Conservation (phyloP, 768 basidiomycete species). For the Amanita thiersii region DNA sequence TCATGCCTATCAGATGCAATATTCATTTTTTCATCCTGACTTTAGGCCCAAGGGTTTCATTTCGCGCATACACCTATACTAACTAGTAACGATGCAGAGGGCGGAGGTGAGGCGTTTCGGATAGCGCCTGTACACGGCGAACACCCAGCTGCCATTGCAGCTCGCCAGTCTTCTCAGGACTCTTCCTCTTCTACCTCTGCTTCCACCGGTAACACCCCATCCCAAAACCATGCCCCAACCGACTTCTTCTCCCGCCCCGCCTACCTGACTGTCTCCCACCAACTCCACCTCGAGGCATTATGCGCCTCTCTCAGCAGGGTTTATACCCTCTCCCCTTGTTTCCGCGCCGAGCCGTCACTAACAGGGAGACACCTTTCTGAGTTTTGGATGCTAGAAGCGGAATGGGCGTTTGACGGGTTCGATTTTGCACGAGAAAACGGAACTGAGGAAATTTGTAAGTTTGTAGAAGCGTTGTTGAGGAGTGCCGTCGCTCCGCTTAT, state of each 20-base stretch:
- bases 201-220: constrained; percentile 10
- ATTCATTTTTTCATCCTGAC: constrained; percentile 3
- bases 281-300: constrained; percentile 90
- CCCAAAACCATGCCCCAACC: constrained; percentile 12
- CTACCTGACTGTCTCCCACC: constrained; percentile 91
- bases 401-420: constrained; percentile 46
- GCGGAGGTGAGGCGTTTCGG: constrained; percentile 87
- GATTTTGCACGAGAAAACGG: not conserved
- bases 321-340: constrained; percentile 90
- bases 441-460: not conserved
- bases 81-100: constrained; percentile 91
- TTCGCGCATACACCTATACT: constrained; percentile 82
- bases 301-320: constrained; percentile 71
- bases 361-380: constrained; percentile 92
- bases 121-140: constrained; percentile 34
- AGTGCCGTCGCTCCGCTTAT: constrained; percentile 21
- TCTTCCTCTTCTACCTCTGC: constrained; percentile 12
- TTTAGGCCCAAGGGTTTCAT: constrained; percentile 68
- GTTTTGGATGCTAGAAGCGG: constrained; percentile 99
- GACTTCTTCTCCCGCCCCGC: constrained; percentile 75
- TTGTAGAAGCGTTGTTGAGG: constrained; percentile 29
- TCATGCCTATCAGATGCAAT: not conserved
- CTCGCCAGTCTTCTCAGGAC: constrained; percentile 5
- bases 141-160: constrained; percentile 18
- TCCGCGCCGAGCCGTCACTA: constrained; percentile 85